Evolutionary conservation across 2,329 filamentous ascomycete species (phyloP), one percentile per base, ranked within the genome.

Genomic region (Ophiostoma australiae): DNA sequence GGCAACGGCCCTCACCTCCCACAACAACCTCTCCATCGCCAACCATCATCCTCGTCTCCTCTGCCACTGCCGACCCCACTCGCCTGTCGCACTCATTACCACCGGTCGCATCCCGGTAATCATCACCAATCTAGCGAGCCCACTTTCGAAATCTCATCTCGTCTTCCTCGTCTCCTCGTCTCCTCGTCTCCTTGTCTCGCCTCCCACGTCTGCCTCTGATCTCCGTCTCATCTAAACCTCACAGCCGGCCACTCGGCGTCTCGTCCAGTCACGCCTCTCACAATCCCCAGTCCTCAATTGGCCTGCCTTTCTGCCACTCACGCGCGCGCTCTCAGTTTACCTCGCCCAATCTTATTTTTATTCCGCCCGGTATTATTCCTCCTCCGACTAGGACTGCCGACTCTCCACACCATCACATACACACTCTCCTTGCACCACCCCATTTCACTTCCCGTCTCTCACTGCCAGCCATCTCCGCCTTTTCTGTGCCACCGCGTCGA

Each of bases 121-220:
- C 58, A 63, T 63, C 33, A 37, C 33, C 61, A 66, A 39, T 66
- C 61, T 35, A 39, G 58, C 58, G 58, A 63, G 61, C 33, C 61
- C 61, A 37, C 33, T 35, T n/a, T 65, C 15, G 31, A 27, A 39
- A 23, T 23, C 33, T 23, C 20, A n/a, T 35, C 61, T 20, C 61
- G 39, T 13, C 39, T 8, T 41, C 39, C 1, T 13, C 2, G n/a
- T 41, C 11, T 41, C 39, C 39, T 15, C 39, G 11, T 41, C 10
- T 11, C 13, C 39, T 13, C 39, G 15, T 13, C 37, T 41, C 39
- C 39, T 13, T 41, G 1, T 39, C 39, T 65, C 31, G 6, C 11
- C 27, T 33, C 10, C 13, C 10, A n/a, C 27, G 27, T 61, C 44
- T 52, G 13, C 8, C 17, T 65, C 61, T 37, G 17, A 65, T 39